These are phyloP conservation scores for Penicillium bovifimosum DNA, from an alignment of 495 filamentous ascomycete genomes.

Conservation along the genomic window DNA sequence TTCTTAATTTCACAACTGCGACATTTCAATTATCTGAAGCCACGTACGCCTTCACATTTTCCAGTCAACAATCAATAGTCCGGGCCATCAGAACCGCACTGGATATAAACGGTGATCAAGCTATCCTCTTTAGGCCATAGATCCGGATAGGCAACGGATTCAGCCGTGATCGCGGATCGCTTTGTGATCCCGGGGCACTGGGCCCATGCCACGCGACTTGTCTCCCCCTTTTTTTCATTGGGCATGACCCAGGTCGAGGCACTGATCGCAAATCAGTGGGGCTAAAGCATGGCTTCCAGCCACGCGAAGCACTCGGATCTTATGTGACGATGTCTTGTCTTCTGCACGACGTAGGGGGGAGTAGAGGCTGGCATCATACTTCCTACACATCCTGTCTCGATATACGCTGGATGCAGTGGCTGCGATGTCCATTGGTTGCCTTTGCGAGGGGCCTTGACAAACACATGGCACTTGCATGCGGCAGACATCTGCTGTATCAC, in stretches of 20 bases:
- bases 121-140: constrained; percentile 11
- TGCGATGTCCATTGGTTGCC: constrained; percentile 1
- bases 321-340: neutral
- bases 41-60: neutral
- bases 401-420: neutral
- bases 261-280: constrained; percentile 9
- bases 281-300: neutral
- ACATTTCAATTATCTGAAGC: neutral
- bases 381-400: too few species aligned
- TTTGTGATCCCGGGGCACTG: constrained; percentile 5
- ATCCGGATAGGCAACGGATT: constrained; percentile 9
- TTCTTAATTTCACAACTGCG: too few species aligned
- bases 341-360: neutral
- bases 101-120: neutral
- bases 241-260: neutral
- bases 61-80: neutral
- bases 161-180: constrained; percentile 10
- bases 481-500: constrained; percentile 11
- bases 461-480: constrained; percentile 28
- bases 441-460: constrained; percentile 11
- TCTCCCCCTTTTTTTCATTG: constrained; percentile 3
- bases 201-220: constrained; percentile 9
- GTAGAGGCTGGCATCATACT: neutral
- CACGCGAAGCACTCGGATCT: neutral
- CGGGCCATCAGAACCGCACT: neutral